Evolutionary conservation across 1,139 yeast species (phyloP).

Genomic region (Candida albicans): DNA sequence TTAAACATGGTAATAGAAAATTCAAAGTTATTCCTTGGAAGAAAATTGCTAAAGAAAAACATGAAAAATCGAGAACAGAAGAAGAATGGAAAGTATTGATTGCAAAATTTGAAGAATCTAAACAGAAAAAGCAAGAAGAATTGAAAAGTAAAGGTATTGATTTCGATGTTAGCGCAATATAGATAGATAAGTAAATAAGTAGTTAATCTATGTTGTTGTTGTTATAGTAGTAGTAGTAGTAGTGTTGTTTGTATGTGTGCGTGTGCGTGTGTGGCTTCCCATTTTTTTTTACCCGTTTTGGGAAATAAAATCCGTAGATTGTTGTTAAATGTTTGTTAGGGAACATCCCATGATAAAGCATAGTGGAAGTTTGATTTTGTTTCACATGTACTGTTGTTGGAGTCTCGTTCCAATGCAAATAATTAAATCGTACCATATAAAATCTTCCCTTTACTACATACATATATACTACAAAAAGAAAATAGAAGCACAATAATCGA

Average conservation of each 20-base stretch:
- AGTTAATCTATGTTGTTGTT: neutral
- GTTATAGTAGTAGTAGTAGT: no score
- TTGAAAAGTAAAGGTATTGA: slow-evolving; percentile 58
- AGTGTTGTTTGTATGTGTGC: neutral
- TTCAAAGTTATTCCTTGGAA: slow-evolving; percentile 67
- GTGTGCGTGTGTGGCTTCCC: neutral
- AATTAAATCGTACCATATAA: no score
- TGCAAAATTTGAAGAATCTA: slow-evolving; percentile 46
- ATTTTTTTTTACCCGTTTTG: neutral
- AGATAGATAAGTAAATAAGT: slow-evolving; percentile 3
- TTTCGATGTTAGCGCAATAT: slow-evolving; percentile 27
- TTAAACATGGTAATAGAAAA: slow-evolving; percentile 52
- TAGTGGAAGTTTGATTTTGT: no score
- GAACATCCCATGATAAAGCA: no score
- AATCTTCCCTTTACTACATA: no score
- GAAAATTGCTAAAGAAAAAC: slow-evolving; percentile 52
- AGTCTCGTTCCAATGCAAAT: no score
- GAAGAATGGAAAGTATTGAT: slow-evolving; percentile 58
- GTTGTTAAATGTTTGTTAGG: no score
- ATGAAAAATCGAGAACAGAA: slow-evolving; percentile 56
- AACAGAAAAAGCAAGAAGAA: slow-evolving; percentile 44
- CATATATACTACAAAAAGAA: no score
- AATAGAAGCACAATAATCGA: no score
- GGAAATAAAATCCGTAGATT: neutral
- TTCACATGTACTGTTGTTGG: no score